A percentile compares a stretch with the other conserved stretches of the same genome.
Conservation (phyloP, 2,329 filamentous ascomycete genomes). For the Cladophialophora chaetospira region DNA sequence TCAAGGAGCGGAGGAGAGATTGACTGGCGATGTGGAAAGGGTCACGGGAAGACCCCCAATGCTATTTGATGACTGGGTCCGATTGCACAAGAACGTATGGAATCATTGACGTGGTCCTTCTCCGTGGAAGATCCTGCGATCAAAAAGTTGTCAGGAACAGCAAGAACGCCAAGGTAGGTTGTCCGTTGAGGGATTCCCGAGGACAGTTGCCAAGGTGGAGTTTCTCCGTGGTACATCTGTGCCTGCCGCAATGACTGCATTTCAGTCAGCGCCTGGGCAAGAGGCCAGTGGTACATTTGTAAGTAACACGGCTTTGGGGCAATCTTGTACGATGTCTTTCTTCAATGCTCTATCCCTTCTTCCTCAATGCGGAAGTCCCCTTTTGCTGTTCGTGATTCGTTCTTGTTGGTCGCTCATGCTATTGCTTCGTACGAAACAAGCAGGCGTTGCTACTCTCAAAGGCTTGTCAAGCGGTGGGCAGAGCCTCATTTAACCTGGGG, state of each 20-base stretch:
- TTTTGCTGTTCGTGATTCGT: not conserved
- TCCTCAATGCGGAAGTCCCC: not conserved
- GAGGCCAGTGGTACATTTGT: too few relatives aligned
- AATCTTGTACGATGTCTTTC: not conserved
- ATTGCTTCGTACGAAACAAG: too few relatives aligned
- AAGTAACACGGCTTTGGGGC: not conserved
- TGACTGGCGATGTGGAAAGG: constrained; percentile 39
- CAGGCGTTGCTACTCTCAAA: too few relatives aligned
- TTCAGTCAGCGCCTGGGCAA: too few relatives aligned
- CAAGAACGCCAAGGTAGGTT: not conserved
- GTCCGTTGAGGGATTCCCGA: not conserved
- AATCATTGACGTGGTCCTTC: not conserved
- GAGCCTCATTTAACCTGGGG: not conserved
- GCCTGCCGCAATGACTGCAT: not conserved
- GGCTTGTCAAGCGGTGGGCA: not conserved
- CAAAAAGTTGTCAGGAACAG: not conserved
- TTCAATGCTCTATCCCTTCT: not conserved
- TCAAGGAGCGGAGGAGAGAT: constrained; percentile 41
- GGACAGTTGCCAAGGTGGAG: not conserved
- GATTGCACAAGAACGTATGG: constrained; percentile 2
- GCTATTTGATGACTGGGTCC: constrained; percentile 32
- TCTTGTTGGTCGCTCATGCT: not conserved
- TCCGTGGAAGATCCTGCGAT: not conserved
- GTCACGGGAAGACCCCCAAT: constrained; percentile 41
- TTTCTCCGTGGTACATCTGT: not conserved